Percentiles rank a stretch among this genome's conserved stretches.
Evolutionary conservation across 1,139 yeast genomes (phyloP).

Genomic region (Wickerhamomyces sp.): DNA sequence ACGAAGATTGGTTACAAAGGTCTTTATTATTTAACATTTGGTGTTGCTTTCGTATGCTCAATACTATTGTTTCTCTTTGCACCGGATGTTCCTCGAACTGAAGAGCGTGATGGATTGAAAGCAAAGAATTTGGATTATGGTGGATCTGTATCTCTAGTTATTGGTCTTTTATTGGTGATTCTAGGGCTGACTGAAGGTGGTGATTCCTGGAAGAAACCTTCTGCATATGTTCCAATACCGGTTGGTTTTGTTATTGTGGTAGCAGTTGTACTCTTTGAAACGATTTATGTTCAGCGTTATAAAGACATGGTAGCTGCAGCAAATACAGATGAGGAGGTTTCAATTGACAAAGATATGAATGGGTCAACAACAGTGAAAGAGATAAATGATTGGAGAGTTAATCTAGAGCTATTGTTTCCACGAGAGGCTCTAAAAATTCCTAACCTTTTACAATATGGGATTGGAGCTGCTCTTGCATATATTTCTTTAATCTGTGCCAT

Average conservation of each 20-base stretch:
- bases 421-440: slow-evolving; percentile 17
- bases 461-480: slow-evolving; percentile 11
- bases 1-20: slow-evolving; percentile 28
- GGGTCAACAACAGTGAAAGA: background rate
- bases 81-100: slow-evolving; percentile 16
- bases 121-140: slow-evolving; percentile 26
- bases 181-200: slow-evolving; percentile 33
- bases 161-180: slow-evolving; percentile 26
- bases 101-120: slow-evolving; percentile 15
- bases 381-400: slow-evolving; percentile 12
- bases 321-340: background rate
- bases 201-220: slow-evolving; percentile 27
- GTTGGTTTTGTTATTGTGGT: slow-evolving; percentile 11
- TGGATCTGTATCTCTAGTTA: slow-evolving; percentile 24
- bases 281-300: slow-evolving; percentile 7
- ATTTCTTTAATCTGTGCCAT: slow-evolving; percentile 12
- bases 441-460: slow-evolving; percentile 15
- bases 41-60: slow-evolving; percentile 10
- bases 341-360: background rate
- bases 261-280: slow-evolving; percentile 14
- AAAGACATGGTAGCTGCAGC: slow-evolving; percentile 3
- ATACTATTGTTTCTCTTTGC: slow-evolving; percentile 11
- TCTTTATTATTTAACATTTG: slow-evolving; percentile 28
- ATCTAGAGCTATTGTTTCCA: slow-evolving; percentile 20
- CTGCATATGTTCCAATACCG: slow-evolving; percentile 23